Evolutionary conservation across 257 asterid species (phyloP).

Genomic region (Nicotiana noctiflora): DNA sequence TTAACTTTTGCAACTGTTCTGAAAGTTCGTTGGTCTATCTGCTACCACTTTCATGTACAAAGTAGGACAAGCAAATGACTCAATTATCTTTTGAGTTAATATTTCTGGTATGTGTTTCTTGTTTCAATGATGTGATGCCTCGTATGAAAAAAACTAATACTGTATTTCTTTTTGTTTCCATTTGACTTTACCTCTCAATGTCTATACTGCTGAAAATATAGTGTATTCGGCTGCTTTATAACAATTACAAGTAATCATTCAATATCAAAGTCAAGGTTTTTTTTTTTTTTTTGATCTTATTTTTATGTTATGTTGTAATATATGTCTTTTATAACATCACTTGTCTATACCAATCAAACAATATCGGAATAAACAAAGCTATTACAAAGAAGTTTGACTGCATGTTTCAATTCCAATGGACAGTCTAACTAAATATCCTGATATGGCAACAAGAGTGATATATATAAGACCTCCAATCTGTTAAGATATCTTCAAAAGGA

Average conservation of each 20-base stretch:
- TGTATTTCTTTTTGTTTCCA: neutral
- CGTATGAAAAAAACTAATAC: neutral
- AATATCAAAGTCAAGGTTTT: too few species aligned
- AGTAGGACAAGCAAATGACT: neutral
- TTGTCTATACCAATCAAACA: too few species aligned
- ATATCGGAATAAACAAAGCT: too few species aligned
- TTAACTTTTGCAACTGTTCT: neutral
- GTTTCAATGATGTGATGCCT: neutral
- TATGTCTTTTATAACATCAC: too few species aligned
- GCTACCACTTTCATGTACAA: neutral
- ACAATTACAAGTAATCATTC: neutral
- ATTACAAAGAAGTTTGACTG: too few species aligned
- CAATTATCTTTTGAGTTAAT: neutral
- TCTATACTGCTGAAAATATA: neutral
- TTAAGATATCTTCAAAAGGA: neutral
- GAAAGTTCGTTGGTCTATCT: neutral
- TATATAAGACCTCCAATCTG: neutral
- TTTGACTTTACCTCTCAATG: neutral
- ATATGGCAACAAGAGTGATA: neutral
- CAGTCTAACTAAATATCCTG: neutral
- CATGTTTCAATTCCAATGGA: neutral
- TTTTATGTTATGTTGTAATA: too few species aligned
- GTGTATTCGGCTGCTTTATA: neutral
- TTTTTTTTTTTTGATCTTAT: too few species aligned
- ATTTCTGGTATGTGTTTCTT: neutral